Conservation (phyloP, 2,329 filamentous ascomycete species). For the Neopestalotiopsis sp. region DNA sequence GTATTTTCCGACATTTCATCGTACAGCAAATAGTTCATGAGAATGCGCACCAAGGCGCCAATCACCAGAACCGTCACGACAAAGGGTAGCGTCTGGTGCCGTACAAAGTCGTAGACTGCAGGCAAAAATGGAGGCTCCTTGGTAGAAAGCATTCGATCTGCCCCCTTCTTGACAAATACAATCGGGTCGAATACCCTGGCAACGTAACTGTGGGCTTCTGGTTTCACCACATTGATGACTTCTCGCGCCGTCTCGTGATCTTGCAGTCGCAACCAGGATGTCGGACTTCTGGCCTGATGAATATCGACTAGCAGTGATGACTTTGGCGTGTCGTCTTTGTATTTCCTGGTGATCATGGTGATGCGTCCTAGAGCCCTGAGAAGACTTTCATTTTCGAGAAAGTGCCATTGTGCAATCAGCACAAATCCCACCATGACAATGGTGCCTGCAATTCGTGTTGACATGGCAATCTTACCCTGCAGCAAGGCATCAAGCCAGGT, state of each 20-base stretch:
- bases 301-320: slow-evolving; percentile 61
- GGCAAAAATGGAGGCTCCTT: slow-evolving; percentile 57
- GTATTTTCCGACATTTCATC: slow-evolving; percentile 59
- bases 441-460: slow-evolving; percentile 77
- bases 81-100: slow-evolving; percentile 64
- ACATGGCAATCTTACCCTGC: slow-evolving; percentile 69
- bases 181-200: slow-evolving; percentile 78
- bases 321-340: slow-evolving; percentile 33
- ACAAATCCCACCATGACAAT: slow-evolving; percentile 76
- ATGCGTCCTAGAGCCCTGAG: slow-evolving; percentile 42
- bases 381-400: slow-evolving; percentile 66
- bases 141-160: slow-evolving; percentile 66
- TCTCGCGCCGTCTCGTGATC: slow-evolving; percentile 81
- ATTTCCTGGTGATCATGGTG: slow-evolving; percentile 35
- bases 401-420: slow-evolving; percentile 78
- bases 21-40: slow-evolving; percentile 78
- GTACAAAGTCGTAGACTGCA: slow-evolving; percentile 71
- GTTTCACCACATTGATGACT: slow-evolving; percentile 78
- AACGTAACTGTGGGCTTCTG: slow-evolving; percentile 72
- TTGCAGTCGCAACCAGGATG: slow-evolving; percentile 77
- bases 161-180: slow-evolving; percentile 72
- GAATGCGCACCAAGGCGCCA: slow-evolving; percentile 68
- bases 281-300: slow-evolving; percentile 77
- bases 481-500: slow-evolving; percentile 68
- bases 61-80: slow-evolving; percentile 67